A percentile compares a stretch with the other conserved stretches of the same genome.
Conservation (phyloP, 2,329 filamentous ascomycete genomes). For the Dactylellina parvicollis region DNA sequence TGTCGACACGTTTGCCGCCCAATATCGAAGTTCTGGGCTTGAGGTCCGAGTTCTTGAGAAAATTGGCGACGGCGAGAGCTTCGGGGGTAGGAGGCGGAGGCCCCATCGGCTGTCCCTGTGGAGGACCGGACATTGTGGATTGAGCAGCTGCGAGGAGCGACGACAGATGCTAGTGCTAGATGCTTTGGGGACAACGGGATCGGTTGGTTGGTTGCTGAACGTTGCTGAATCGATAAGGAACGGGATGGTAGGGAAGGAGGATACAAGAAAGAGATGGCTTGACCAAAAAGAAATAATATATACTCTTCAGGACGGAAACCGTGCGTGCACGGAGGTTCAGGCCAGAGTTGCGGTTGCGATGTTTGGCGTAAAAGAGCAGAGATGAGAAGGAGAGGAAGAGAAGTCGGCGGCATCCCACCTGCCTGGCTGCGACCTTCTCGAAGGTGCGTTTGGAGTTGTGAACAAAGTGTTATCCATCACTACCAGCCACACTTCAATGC, state of each 20-base stretch:
- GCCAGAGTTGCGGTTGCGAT: constrained; percentile 48
- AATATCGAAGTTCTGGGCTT: constrained; percentile 92
- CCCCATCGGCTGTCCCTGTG: constrained; percentile 51
- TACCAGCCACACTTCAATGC: constrained; percentile 21
- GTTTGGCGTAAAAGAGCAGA: constrained; percentile 7
- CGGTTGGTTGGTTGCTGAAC: constrained; percentile 17
- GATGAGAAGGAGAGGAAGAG: constrained; percentile 35
- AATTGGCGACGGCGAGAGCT: constrained; percentile 87
- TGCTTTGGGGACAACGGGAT: not conserved
- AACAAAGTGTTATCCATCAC: constrained; percentile 53
- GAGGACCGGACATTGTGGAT: constrained; percentile 51
- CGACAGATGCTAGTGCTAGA: not conserved
- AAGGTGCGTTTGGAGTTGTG: constrained; percentile 53
- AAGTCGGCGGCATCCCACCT: constrained; percentile 48
- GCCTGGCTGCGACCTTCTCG: constrained; percentile 32
- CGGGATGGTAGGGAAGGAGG: constrained; percentile 6
- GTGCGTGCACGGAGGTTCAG: constrained; percentile 21
- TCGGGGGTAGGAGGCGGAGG: constrained; percentile 79
- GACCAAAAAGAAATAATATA: constrained; percentile 2
- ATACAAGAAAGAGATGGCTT: not conserved
- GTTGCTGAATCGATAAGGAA: constrained; percentile 10
- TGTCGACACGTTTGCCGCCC: constrained; percentile 95
- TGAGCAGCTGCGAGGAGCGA: not conserved
- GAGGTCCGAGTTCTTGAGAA: constrained; percentile 81
- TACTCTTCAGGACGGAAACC: not conserved